These are phyloP conservation scores for Sanghuangporus sanghuang DNA, from an alignment of 1,284 basidiomycete genomes.

Conservation along the genomic window DNA sequence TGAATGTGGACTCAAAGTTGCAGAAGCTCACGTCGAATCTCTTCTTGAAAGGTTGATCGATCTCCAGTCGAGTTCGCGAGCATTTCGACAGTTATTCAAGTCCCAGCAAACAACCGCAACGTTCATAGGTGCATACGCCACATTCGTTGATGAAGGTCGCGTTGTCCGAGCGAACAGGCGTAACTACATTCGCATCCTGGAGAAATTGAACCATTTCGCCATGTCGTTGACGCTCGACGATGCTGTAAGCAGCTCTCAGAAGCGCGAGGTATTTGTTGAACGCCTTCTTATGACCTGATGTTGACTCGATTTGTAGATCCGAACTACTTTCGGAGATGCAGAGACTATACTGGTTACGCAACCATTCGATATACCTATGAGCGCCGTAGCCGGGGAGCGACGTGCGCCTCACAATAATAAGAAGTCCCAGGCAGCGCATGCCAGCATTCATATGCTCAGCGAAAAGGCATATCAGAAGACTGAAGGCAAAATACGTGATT, in stretches of 20 bases:
- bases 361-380: not conserved
- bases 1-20: constrained; percentile 22
- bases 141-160: constrained; percentile 43
- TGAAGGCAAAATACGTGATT: constrained; percentile 52
- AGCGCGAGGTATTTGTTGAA: constrained; percentile 49
- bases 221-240: constrained; percentile 60
- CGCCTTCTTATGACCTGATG: not conserved
- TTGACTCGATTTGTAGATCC: constrained; percentile 37
- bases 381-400: not conserved
- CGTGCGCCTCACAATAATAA: not conserved
- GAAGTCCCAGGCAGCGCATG: not conserved
- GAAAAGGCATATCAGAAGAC: constrained; percentile 35
- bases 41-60: constrained; percentile 64
- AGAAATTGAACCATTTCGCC: constrained; percentile 65
- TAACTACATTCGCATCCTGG: constrained; percentile 47
- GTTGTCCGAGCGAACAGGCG: constrained; percentile 35
- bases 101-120: constrained; percentile 61
- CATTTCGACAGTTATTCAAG: constrained; percentile 67
- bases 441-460: constrained; percentile 14
- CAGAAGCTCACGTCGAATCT: constrained; percentile 47
- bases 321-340: constrained; percentile 49
- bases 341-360: constrained; percentile 47
- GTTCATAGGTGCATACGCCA: constrained; percentile 58
- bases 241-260: constrained; percentile 52
- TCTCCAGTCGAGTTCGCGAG: constrained; percentile 52